Evolutionary conservation across 179 eudicot species (phyloP).

Genomic region (Vitellaria paradoxa): DNA sequence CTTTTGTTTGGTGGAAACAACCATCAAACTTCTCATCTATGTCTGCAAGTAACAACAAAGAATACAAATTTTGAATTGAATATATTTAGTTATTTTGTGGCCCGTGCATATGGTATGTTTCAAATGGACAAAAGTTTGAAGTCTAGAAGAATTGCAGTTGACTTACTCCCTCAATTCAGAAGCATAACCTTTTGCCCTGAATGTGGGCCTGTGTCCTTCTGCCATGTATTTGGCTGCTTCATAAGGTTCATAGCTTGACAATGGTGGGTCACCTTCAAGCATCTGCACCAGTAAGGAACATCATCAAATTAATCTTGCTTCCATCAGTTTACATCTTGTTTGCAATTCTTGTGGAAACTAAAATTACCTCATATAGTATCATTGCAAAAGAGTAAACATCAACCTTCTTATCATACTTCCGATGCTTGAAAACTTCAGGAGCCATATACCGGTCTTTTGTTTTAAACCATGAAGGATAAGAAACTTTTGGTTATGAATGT

Average conservation of each 20-base stretch:
- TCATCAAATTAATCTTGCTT: constrained; percentile 12
- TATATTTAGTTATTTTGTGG: background rate
- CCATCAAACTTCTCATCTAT: background rate
- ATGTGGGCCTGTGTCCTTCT: constrained; percentile 83
- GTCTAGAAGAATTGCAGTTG: constrained; percentile 11
- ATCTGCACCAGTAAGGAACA: constrained; percentile 44
- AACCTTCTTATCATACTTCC: constrained; percentile 95
- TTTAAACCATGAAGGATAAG: constrained; percentile 19
- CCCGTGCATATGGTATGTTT: background rate
- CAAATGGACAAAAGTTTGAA: background rate
- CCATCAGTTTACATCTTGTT: constrained; percentile 3
- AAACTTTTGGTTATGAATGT: background rate
- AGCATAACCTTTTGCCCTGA: constrained; percentile 61
- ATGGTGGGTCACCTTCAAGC: constrained; percentile 88
- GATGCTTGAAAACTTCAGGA: constrained; percentile 97
- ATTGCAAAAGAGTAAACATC: constrained; percentile 96
- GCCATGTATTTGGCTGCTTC: constrained; percentile 86
- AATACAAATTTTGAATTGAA: background rate
- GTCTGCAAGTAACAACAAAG: background rate
- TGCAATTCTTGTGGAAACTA: constrained; percentile 1
- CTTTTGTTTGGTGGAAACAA: background rate
- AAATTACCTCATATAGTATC: constrained; percentile 92
- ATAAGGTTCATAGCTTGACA: constrained; percentile 67
- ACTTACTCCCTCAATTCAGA: constrained; percentile 84
- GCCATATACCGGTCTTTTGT: constrained; percentile 95